These are phyloP conservation scores for Pseudonitzschia multiseries DNA, from an alignment of 108 stramenopile genomes.

Conservation along the genomic window DNA sequence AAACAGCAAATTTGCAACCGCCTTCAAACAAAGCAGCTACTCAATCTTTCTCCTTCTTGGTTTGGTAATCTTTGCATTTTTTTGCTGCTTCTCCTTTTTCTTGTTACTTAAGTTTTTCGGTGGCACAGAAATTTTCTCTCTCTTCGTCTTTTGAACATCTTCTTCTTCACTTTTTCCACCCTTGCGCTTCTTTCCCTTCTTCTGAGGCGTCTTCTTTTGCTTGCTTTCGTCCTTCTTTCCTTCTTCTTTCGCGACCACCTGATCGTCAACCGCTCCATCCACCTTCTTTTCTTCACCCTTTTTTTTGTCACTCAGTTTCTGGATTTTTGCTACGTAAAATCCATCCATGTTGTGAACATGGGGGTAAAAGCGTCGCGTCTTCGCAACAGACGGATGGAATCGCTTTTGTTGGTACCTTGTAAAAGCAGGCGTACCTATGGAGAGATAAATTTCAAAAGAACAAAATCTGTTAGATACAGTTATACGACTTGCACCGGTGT, in stretches of 20 bases:
- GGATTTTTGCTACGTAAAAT: slow-evolving; percentile 97
- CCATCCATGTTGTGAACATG: slow-evolving; percentile 99
- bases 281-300: slow-evolving; percentile 22
- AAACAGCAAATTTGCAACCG: neutral
- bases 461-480: slow-evolving; percentile 8
- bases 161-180: slow-evolving; percentile 25
- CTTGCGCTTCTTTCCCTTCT: slow-evolving; percentile 26
- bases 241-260: slow-evolving; percentile 21
- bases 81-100: slow-evolving; percentile 46
- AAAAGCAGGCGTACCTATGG: slow-evolving; percentile 87
- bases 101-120: slow-evolving; percentile 20
- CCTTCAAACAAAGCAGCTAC: neutral
- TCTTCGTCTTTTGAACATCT: slow-evolving; percentile 45
- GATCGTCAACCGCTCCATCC: slow-evolving; percentile 11
- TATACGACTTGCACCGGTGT: neutral
- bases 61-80: slow-evolving; percentile 78
- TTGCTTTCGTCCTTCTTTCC: slow-evolving; percentile 15
- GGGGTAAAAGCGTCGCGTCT: slow-evolving; percentile 96
- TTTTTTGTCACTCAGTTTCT: slow-evolving; percentile 84
- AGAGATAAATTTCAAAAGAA: neutral
- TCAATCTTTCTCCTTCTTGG: slow-evolving; percentile 47
- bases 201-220: slow-evolving; percentile 34
- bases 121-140: slow-evolving; percentile 45
- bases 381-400: slow-evolving; percentile 95
- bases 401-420: slow-evolving; percentile 91